These are phyloP conservation scores for Penicillium atrosanguineum DNA, from an alignment of 495 filamentous ascomycete species.

Conservation along the genomic window DNA sequence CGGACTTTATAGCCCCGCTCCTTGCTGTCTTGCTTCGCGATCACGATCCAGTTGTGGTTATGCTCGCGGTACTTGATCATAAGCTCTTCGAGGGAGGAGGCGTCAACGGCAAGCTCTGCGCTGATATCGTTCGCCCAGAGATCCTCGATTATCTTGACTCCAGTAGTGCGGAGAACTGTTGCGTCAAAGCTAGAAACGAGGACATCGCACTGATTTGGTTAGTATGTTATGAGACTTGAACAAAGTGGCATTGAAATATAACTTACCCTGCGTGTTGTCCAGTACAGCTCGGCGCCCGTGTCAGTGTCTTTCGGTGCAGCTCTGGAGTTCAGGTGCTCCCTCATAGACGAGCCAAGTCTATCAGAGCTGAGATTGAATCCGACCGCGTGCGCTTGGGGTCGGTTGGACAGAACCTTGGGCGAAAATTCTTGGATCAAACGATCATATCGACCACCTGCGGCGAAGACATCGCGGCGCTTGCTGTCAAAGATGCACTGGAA, in stretches of 20 bases:
- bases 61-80: constrained; percentile 65
- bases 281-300: constrained; percentile 49
- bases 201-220: constrained; percentile 70
- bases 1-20: constrained; percentile 73
- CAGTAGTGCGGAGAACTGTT: constrained; percentile 66
- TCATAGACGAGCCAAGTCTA: constrained; percentile 65
- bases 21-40: constrained; percentile 75
- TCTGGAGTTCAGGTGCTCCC: constrained; percentile 63
- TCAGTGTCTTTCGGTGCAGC: constrained; percentile 64
- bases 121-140: constrained; percentile 83
- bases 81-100: constrained; percentile 71
- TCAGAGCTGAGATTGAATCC: constrained; percentile 93
- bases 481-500: constrained; percentile 91
- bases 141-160: constrained; percentile 71
- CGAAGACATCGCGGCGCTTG: constrained; percentile 82
- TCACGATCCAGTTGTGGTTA: constrained; percentile 81
- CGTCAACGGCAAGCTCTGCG: constrained; percentile 82
- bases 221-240: constrained; percentile 6
- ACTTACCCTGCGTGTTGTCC: constrained; percentile 62
- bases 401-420: constrained; percentile 37
- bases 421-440: constrained; percentile 62
- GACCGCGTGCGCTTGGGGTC: constrained; percentile 65
- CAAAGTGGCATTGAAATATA: neutral
- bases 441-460: constrained; percentile 93
- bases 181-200: constrained; percentile 85